phyloP scores from a whole-genome alignment of 805 yeast genomes.

The Candida succiphila region DNA sequence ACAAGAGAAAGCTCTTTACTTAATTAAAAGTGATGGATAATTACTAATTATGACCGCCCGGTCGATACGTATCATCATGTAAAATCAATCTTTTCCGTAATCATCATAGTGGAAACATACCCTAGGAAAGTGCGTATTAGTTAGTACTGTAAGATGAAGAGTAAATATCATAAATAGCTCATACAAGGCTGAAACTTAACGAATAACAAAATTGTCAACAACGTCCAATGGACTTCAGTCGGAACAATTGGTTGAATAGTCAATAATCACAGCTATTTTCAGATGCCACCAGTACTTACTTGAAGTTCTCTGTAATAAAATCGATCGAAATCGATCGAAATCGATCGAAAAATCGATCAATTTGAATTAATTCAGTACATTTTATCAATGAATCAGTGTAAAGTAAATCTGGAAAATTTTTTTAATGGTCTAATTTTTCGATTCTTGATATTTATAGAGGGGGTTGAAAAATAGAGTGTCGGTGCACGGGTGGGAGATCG shows the following conservation, averaged over 20 bases:
- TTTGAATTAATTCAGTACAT: too few relatives aligned
- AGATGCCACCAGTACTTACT: too few relatives aligned
- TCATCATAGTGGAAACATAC: conserved; percentile 11
- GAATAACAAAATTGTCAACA: conserved; percentile 45
- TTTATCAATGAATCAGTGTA: too few relatives aligned
- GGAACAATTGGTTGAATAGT: conserved; percentile 51
- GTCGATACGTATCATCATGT: conserved; percentile 29
- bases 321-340: too few relatives aligned
- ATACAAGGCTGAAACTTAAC: conserved; percentile 60
- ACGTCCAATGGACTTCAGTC: too few relatives aligned
- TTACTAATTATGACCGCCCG: conserved; percentile 39
- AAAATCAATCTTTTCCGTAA: conserved; percentile 1
- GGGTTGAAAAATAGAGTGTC: too few relatives aligned
- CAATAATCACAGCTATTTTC: conserved; percentile 35
- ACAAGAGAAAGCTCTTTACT: conserved; percentile 40
- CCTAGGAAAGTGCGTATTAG: conserved; percentile 14
- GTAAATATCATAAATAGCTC: conserved; percentile 23
- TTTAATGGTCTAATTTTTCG: too few relatives aligned
- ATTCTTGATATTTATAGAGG: too few relatives aligned
- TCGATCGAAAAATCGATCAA: too few relatives aligned
- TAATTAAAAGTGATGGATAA: conserved; percentile 19
- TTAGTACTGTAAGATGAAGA: conserved; percentile 12
- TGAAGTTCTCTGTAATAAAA: too few relatives aligned
- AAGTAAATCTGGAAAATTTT: too few relatives aligned
- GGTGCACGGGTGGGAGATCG: too few relatives aligned